Conservation (phyloP, 495 filamentous ascomycete species). For the Glutinoglossum americanum region DNA sequence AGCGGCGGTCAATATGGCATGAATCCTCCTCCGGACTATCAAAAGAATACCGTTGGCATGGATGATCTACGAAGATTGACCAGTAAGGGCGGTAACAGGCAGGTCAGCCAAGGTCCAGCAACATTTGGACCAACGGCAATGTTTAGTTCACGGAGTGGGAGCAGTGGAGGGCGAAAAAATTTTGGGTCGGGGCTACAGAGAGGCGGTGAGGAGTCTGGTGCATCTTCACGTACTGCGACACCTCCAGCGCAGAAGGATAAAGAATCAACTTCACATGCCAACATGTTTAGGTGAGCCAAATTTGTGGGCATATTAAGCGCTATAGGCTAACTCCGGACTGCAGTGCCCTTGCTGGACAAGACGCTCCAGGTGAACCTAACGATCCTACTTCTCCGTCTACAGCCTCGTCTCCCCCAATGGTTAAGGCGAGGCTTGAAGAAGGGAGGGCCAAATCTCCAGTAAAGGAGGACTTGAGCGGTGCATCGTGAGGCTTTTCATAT, state of each 20-base stretch:
- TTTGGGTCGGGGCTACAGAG: conserved; percentile 48
- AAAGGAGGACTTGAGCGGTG: conserved; percentile 16
- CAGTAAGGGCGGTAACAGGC: conserved; percentile 26
- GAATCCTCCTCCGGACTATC: conserved; percentile 44
- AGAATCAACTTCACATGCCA: conserved; percentile 39
- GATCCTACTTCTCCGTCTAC: conserved; percentile 37
- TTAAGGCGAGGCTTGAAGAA: conserved; percentile 31
- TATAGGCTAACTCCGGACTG: conserved; percentile 8
- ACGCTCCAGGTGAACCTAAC: conserved; percentile 24
- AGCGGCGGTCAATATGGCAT: conserved; percentile 27
- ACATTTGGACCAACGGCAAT: conserved; percentile 54
- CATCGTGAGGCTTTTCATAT: not conserved
- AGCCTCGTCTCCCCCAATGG: conserved; percentile 32
- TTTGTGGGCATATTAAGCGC: not conserved
- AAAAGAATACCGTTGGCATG: conserved; percentile 60
- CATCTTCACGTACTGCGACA: conserved; percentile 73
- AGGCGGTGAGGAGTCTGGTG: conserved; percentile 55
- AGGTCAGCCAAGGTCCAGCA: conserved; percentile 25
- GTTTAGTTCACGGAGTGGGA: conserved; percentile 58
- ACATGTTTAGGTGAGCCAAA: conserved; percentile 62
- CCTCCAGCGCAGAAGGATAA: conserved; percentile 44
- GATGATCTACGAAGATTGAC: conserved; percentile 69
- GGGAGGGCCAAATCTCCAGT: conserved; percentile 28
- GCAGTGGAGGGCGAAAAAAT: conserved; percentile 39
- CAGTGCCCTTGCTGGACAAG: conserved; percentile 36